Evolutionary conservation across 73 alveolate species (phyloP).

Genomic region (Paramecium sexaurelia): DNA sequence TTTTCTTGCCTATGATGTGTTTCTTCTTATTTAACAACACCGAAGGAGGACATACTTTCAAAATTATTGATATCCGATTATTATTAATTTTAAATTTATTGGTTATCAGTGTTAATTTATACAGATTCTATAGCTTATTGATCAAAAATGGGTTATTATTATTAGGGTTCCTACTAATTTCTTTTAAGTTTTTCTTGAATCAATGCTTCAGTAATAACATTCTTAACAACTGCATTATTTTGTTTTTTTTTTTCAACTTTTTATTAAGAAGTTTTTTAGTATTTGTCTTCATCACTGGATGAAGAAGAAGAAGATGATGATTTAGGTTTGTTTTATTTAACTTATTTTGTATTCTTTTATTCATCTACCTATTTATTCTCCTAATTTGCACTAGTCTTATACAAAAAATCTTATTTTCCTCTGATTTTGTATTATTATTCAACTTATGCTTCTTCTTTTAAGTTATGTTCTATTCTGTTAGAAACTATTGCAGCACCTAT

Average conservation of each 20-base stretch:
- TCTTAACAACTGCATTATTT: neutral
- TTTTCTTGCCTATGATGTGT: neutral
- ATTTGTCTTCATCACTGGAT: neutral
- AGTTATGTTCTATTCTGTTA: neutral
- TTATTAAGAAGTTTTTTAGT: neutral
- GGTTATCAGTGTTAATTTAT: neutral
- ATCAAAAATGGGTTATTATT: neutral
- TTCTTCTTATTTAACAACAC: neutral
- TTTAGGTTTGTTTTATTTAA: neutral
- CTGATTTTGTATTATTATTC: neutral
- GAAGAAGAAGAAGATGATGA: neutral
- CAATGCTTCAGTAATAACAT: neutral
- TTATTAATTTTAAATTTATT: no score
- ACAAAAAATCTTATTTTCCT: neutral
- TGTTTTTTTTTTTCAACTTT: neutral
- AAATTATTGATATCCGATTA: no score
- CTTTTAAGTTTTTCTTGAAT: neutral
- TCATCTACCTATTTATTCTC: neutral
- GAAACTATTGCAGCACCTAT: neutral
- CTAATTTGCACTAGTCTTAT: neutral
- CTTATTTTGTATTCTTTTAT: neutral
- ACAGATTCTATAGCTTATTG: neutral
- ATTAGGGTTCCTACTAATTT: neutral
- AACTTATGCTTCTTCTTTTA: neutral
- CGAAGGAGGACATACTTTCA: no score